A percentile compares a stretch with the other conserved stretches of the same genome.
phyloP scores from a whole-genome alignment of 192 early-diverging fungal genomes.

The Obelidium mucronatum region DNA sequence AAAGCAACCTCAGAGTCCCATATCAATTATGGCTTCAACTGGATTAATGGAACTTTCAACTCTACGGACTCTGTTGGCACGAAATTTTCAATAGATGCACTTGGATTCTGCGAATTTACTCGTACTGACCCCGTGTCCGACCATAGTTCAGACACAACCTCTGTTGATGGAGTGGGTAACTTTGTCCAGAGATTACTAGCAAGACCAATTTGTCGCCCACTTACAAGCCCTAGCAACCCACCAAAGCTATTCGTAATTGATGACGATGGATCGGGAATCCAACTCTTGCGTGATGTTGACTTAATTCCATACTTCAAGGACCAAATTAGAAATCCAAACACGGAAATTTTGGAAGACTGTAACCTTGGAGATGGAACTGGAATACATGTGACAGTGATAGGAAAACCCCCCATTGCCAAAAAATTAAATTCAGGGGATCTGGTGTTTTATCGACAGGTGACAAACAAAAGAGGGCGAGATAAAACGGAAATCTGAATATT shows the following conservation, averaged over 20 bases:
- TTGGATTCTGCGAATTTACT: conserved; percentile 1
- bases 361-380: conserved; percentile 10
- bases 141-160: neutral
- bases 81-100: conserved; percentile 12
- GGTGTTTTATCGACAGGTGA: conserved; percentile 6
- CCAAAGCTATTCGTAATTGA: conserved; percentile 46
- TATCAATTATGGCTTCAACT: conserved; percentile 37
- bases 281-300: conserved; percentile 49
- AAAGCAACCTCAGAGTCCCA: neutral
- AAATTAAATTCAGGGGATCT: neutral
- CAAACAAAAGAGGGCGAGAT: too few species aligned
- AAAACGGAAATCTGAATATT: too few species aligned
- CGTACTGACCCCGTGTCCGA: neutral
- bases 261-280: conserved; percentile 40
- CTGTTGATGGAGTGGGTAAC: neutral
- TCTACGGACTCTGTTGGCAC: conserved; percentile 27
- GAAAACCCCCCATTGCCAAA: conserved; percentile 7
- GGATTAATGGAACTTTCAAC: conserved; percentile 40
- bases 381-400: conserved; percentile 29
- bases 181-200: neutral
- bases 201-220: neutral
- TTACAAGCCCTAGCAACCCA: conserved; percentile 22
- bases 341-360: conserved; percentile 38
- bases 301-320: conserved; percentile 41
- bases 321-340: conserved; percentile 26